Evolutionary conservation across 805 yeast genomes (phyloP), one percentile per base, ranked within the genome.

Genomic region (Metschnikowia cerradonensis): DNA sequence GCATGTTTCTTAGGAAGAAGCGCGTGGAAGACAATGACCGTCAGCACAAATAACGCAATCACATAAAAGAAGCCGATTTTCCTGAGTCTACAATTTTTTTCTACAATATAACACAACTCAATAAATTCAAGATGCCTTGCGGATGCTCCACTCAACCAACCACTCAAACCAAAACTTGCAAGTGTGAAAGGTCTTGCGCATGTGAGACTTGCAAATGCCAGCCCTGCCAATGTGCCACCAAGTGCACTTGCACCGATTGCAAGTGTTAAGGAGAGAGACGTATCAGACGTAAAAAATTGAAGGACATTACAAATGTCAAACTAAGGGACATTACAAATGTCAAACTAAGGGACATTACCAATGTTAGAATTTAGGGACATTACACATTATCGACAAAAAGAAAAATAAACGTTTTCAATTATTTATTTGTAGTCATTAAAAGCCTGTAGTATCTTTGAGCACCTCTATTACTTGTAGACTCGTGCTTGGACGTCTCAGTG

Each of bases 161-260:
- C 5, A 43, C 39, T 22, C 41, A 30, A 44, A 26, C 40, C 22
- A 17, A 23, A 1, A 33, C 47, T 34, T 43, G 47, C 39, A 22
- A 43, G 13, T 43, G 47, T 39, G n/a, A 34, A 23, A 35, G 23
- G 13, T 33, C 48, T 6, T 50, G 53, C 36, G 31, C 45, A 44
- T 51, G 54, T 42, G 39, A 41, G 35, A 38, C 41, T 38, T 50
- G 50, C 47, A 50, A 46, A 42, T 45, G 48, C 42, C 42, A 45
- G 22, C 15, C 52, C 14, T 50, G 52, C 40, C 46, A 50, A 41
- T 50, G 52, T 36, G 52, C 38, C 19, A 17, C 36, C 31, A 37
- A 41, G 19, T 46, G 52, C 47, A 14, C 47, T 19, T 50, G 52
- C 38, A 13, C 47, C 7, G 44, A 41, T 17, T 50, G 52, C 47